Base-by-base conservation (phyloP, 2,329 filamentous ascomycete genomes). In the Camillea tinctor region DNA sequence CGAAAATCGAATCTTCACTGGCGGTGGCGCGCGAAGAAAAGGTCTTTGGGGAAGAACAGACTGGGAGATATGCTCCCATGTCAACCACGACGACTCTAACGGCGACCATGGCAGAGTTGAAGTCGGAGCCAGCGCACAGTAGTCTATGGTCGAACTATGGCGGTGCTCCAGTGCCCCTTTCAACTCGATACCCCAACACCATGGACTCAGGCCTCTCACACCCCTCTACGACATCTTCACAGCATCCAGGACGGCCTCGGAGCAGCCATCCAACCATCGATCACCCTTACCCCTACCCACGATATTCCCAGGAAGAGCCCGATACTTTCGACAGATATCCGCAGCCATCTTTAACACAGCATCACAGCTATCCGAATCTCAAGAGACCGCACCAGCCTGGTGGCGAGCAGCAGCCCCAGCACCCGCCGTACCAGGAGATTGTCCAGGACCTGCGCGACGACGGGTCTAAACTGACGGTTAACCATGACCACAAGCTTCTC, bases 61-160 rank as follows among this genome's bases (percentile, higher is more conserved):
- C 64, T 65, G 67, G 61, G 66, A 67, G 79, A 78, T 71, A 84
- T 83, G 81, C 72, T 78, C 81, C 76, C 81, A 86, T 86, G 82
- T 85, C 84, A 79, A 83, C 83, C 77, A 82, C 81, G 72, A 77
- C 82, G 74, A 83, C 83, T 67, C 84, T 86, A 75, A 81, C 83
- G 77, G 80, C 81, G 72, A 84, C 80, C 73, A 86, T 87, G 84
- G 82, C 84, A 81, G 84, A 86, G 73, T 74, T 87, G 78, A 85
- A 85, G 80, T 77, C 79, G 72, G 84, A 87, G 75, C 76, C 82
- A 71, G 75, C 80, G 72, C 84, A 85, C 74, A 78, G 80, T 69
- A 80, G 78, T 73, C 75, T 87, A 68, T 87, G 84, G 84, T 77
- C 82, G 68, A 83, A 79, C 76, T 87, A 87, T 68, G 67, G 70